Percentiles rank a stretch among this genome's conserved stretches.
These are phyloP conservation scores for Penicillium sp. DNA, from an alignment of 2,329 filamentous ascomycete genomes.

Conservation along the genomic window DNA sequence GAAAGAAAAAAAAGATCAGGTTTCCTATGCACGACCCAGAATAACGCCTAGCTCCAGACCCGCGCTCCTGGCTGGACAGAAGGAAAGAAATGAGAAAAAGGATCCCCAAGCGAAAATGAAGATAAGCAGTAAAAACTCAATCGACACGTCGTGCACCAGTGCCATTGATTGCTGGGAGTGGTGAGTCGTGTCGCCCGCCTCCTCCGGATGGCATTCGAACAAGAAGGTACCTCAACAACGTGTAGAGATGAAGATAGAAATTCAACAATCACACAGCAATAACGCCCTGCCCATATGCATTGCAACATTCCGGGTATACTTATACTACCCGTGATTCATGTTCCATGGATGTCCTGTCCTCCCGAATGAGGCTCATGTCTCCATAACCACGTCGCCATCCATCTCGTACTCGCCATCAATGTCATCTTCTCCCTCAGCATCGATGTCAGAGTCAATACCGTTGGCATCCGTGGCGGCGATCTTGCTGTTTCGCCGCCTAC, in stretches of 20 bases:
- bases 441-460: constrained; percentile 25
- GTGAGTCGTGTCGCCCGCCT: neutral
- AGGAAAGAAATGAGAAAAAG: constrained; percentile 11
- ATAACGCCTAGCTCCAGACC: constrained; percentile 10
- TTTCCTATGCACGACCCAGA: constrained; percentile 13
- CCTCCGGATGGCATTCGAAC: neutral
- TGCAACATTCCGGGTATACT: constrained; percentile 11
- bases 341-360: neutral
- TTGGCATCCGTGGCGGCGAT: constrained; percentile 21
- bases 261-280: constrained; percentile 6
- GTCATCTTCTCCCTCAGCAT: constrained; percentile 35
- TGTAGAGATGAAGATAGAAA: neutral
- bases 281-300: constrained; percentile 35
- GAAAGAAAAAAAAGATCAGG: constrained; percentile 11
- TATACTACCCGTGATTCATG: constrained; percentile 1
- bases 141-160: neutral
- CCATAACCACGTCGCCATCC: constrained; percentile 37
- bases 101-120: constrained; percentile 5
- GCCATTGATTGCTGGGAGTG: neutral
- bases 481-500: constrained; percentile 16
- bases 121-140: neutral
- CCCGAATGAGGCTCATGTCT: constrained; percentile 27
- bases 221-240: neutral
- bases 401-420: constrained; percentile 33
- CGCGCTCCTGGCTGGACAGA: constrained; percentile 28